phyloP scores from a whole-genome alignment of 2,329 filamentous ascomycete genomes.

The Aspergillus bombycis region DNA sequence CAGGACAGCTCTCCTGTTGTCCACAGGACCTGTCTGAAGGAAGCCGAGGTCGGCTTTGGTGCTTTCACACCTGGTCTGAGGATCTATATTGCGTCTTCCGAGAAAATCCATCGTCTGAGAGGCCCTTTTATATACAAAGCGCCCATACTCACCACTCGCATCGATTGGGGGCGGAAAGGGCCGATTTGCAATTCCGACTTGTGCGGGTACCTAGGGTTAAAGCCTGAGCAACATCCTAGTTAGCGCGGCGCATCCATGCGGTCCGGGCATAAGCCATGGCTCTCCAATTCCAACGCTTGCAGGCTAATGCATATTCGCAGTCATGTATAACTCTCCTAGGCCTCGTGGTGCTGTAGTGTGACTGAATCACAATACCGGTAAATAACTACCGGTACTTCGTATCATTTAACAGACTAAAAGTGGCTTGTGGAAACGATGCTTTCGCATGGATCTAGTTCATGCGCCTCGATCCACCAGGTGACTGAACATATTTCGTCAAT shows the following conservation, averaged over 20 bases:
- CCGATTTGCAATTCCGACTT: not conserved
- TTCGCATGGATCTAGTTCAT: not conserved
- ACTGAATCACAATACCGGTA: not conserved
- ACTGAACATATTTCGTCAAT: not conserved
- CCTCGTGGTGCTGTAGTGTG: not conserved
- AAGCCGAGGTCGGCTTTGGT: not conserved
- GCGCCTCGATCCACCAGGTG: not conserved
- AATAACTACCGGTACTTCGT: not conserved
- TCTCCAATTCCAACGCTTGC: not conserved
- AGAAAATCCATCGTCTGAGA: not conserved
- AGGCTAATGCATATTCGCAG: not conserved
- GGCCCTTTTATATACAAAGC: not conserved
- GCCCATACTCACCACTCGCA: not conserved
- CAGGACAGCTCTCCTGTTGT: not conserved
- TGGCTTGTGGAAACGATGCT: not conserved
- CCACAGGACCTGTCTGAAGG: not conserved
- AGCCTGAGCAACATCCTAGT: not conserved
- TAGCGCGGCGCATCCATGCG: not conserved
- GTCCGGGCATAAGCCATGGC: not conserved
- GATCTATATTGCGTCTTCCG: not conserved
- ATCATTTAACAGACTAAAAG: not conserved
- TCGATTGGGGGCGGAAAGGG: not conserved
- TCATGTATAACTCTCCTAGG: not conserved
- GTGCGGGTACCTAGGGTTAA: conserved; percentile 5
- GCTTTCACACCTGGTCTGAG: not conserved